These are phyloP conservation scores for Hemisphaericaspora nanyangensis DNA, from an alignment of 805 yeast species.

Conservation along the genomic window DNA sequence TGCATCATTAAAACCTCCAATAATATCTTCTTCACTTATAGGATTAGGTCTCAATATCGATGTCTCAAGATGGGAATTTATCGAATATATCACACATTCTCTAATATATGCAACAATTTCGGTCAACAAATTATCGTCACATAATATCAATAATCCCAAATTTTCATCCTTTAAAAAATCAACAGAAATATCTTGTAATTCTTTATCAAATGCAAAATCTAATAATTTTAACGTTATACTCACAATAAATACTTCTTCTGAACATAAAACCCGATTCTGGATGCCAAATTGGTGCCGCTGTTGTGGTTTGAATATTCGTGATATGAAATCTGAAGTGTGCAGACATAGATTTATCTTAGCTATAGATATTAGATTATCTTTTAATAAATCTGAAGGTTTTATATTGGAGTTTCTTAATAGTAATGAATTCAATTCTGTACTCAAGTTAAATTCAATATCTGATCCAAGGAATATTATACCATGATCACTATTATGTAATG, in stretches of 20 bases:
- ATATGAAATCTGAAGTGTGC: background rate
- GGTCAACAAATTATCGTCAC: slow-evolving; percentile 21
- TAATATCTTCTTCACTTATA: too few relatives aligned
- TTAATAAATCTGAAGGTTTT: slow-evolving; percentile 30
- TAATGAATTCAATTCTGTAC: slow-evolving; percentile 33
- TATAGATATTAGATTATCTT: slow-evolving; percentile 21
- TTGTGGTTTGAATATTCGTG: background rate
- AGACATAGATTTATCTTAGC: background rate
- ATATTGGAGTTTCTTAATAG: slow-evolving; percentile 25
- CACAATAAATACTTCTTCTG: slow-evolving; percentile 33
- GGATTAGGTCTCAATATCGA: too few relatives aligned
- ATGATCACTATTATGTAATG: background rate
- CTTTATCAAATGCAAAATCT: slow-evolving; percentile 16
- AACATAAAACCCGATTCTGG: background rate
- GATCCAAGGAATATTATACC: background rate
- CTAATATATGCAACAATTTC: slow-evolving; percentile 25
- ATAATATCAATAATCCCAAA: slow-evolving; percentile 20
- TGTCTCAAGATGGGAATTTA: background rate
- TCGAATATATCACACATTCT: background rate
- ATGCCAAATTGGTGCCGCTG: too few relatives aligned
- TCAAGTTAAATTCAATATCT: slow-evolving; percentile 11
- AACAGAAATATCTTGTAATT: slow-evolving; percentile 13
- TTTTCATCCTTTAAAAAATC: slow-evolving; percentile 29
- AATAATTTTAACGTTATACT: slow-evolving; percentile 21
- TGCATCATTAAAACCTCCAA: too few relatives aligned